These are phyloP conservation scores for Aspergillus flavus DNA, from an alignment of 2,329 filamentous ascomycete genomes.

Conservation along the genomic window DNA sequence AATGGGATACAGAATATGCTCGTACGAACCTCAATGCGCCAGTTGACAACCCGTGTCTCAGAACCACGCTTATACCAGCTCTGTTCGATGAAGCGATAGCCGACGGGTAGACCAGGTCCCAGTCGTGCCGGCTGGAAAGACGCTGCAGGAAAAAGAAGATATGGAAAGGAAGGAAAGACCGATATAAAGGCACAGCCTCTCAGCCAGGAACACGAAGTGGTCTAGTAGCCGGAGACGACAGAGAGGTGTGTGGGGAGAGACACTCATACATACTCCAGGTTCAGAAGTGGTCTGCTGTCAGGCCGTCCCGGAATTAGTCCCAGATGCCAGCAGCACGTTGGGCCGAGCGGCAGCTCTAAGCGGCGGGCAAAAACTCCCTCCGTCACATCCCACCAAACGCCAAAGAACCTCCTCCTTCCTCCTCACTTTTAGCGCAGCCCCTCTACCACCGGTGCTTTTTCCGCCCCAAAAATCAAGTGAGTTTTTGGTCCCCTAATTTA, in stretches of 20 bases:
- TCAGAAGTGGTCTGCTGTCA: conserved; percentile 7
- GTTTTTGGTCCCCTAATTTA: background rate
- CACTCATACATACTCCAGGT: conserved; percentile 2
- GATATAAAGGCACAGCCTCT: conserved; percentile 7
- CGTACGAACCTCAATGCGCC: conserved; percentile 43
- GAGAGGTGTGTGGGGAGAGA: conserved; percentile 14
- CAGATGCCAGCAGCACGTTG: conserved; percentile 11
- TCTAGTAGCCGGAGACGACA: conserved; percentile 11
- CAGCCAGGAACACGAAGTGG: conserved; percentile 3
- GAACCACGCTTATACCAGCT: conserved; percentile 16
- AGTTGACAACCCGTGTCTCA: conserved; percentile 37
- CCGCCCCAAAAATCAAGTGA: background rate
- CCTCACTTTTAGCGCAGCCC: conserved; percentile 1
- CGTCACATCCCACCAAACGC: conserved; percentile 19
- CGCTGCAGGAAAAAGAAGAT: background rate
- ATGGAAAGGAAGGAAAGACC: background rate
- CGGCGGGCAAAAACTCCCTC: conserved; percentile 25
- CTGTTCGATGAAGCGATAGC: conserved; percentile 11
- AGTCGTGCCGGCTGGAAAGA: background rate
- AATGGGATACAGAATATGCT: conserved; percentile 10
- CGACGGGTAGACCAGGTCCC: background rate
- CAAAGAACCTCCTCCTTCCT: conserved; percentile 10
- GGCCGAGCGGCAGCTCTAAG: conserved; percentile 18
- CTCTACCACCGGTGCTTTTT: background rate
- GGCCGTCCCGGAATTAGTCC: conserved; percentile 4